phyloP scores from a whole-genome alignment of 2,329 filamentous ascomycete species.

The Sclerotinia minor region DNA sequence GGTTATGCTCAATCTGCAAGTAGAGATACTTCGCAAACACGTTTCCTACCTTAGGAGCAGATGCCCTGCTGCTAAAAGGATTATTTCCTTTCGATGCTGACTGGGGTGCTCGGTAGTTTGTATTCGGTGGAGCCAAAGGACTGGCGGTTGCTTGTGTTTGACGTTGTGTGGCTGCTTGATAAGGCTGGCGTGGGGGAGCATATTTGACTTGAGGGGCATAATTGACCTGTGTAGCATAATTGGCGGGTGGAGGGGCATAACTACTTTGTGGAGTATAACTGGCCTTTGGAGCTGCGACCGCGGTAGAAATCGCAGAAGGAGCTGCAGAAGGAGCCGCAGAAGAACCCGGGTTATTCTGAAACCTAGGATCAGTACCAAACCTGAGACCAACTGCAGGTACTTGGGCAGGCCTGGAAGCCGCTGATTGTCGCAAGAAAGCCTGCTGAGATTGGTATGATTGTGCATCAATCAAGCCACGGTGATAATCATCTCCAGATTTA shows the following conservation, averaged over 20 bases:
- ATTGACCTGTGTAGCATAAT: conserved; percentile 1
- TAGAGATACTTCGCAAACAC: conserved; percentile 47
- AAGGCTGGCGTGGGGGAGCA: conserved; percentile 21
- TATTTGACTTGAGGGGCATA: conserved; percentile 19
- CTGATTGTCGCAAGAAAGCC: conserved; percentile 40
- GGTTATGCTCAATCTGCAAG: conserved; percentile 61
- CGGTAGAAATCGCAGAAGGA: conserved; percentile 14
- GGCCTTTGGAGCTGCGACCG: background rate
- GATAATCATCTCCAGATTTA: conserved; percentile 30
- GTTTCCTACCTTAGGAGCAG: conserved; percentile 23
- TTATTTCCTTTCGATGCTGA: conserved; percentile 32
- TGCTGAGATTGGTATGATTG: conserved; percentile 41
- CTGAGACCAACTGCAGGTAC: conserved; percentile 31
- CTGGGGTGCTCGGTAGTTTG: conserved; percentile 29
- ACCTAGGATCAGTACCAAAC: conserved; percentile 41
- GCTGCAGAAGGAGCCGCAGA: conserved; percentile 11
- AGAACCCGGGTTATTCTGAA: conserved; percentile 20
- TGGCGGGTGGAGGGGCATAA: background rate
- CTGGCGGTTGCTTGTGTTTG: conserved; percentile 10
- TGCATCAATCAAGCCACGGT: conserved; percentile 36
- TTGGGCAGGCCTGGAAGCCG: conserved; percentile 26
- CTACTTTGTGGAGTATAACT: background rate
- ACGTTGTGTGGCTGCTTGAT: conserved; percentile 14
- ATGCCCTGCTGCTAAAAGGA: conserved; percentile 33
- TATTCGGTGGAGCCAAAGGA: conserved; percentile 28